Evolutionary conservation across 495 filamentous ascomycete species (phyloP).

Genomic region (Tuber umbilicatum): DNA sequence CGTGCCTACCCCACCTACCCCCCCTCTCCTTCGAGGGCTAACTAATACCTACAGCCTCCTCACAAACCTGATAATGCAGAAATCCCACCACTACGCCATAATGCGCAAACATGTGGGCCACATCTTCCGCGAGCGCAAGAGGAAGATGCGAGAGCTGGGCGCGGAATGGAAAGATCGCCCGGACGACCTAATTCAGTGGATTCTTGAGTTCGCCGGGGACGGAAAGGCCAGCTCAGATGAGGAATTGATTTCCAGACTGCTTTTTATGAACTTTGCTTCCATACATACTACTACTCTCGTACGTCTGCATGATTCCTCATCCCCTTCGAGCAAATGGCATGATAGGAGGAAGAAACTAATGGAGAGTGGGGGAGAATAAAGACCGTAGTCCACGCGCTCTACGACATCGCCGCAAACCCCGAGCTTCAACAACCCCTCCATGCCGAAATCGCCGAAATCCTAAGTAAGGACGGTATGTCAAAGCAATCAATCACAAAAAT

Average conservation of each 20-base stretch:
- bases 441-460: conserved; percentile 25
- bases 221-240: conserved; percentile 20
- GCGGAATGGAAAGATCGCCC: conserved; percentile 35
- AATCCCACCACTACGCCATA: neutral
- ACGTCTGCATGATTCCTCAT: neutral
- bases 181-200: conserved; percentile 39
- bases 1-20: conserved; percentile 6
- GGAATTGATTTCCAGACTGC: conserved; percentile 24
- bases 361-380: neutral
- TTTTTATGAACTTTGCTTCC: conserved; percentile 38
- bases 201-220: conserved; percentile 27
- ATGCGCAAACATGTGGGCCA: conserved; percentile 21
- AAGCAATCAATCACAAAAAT: conserved; percentile 40
- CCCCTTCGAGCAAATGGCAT: neutral
- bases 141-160: conserved; percentile 26
- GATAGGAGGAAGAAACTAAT: neutral
- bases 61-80: neutral
- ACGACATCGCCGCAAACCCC: conserved; percentile 30
- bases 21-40: neutral
- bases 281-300: conserved; percentile 36
- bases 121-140: conserved; percentile 33
- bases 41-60: neutral
- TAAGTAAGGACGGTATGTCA: conserved; percentile 28
- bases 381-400: conserved; percentile 25
- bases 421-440: conserved; percentile 30